Base-by-base conservation (phyloP, 78 protist species). In the Speleostelium caveatum region DNA sequence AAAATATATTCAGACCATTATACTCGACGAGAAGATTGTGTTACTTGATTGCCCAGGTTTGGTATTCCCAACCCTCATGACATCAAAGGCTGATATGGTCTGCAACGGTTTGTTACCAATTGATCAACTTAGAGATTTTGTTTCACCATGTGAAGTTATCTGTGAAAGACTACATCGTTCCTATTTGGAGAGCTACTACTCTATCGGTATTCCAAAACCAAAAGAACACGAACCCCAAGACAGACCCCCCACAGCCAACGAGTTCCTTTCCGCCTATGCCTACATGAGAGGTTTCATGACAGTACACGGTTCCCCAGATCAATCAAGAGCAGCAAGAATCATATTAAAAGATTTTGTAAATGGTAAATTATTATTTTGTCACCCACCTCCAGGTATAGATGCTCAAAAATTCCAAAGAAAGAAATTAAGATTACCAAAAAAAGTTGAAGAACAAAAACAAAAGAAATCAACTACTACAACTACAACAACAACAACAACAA, bases 21-120 rank as follows among this genome's bases (percentile, higher is more conserved):
- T 59, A 12, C 68, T 96, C 30, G 86, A 92, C 6, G 89, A 92
- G 7, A 90, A 63, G 41, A 61, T 83, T 2, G 71, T 85, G 0
- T 92, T 98, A 30, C 95, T 98, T 60, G 99, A 98, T 78, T 98
- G 99, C 87, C 99, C 99, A 4, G 99, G 99, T 39, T 94, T 98
- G 10, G 99, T 98, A 17, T 97, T 97, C 90, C 99, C 99, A 33
- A 71, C 97, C 24, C 95, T 96, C 42, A 73, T 75, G 28, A 59
- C 97, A 10, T 79, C 97, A 16, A 87, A 94, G 67, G 96, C 94
- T 1, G 98, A 98, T 61, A 55, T 98, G 95, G 91, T 97, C 51
- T 91, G 96, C 67, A 95, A 91, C 63, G 99, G 99, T 35, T 63
- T 98, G 26, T 93, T 97, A 7, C 99, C 99, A 24, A 93, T 97